A percentile compares a stretch with the other conserved stretches of the same genome.
phyloP scores from a whole-genome alignment of 768 basidiomycete species.

The Harrya chromipes region DNA sequence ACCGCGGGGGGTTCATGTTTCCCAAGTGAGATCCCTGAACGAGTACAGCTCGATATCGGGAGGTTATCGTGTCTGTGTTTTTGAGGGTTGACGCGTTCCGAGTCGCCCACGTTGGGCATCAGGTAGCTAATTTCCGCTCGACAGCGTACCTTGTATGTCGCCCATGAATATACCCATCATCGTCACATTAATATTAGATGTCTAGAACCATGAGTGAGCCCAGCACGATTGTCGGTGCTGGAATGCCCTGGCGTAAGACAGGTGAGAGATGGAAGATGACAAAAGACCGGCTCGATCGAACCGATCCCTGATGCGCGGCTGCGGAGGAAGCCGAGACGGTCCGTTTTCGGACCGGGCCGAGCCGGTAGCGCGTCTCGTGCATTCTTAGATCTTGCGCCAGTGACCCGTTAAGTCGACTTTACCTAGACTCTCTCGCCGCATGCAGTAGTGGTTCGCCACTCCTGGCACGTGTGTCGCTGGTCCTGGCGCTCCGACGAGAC shows the following conservation, averaged over 20 bases:
- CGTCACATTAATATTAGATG: background rate
- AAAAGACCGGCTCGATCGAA: no score
- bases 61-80: no score
- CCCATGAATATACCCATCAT: background rate
- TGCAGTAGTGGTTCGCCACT: no score
- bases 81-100: background rate
- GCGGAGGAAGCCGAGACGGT: background rate
- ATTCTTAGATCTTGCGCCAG: background rate
- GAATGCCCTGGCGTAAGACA: background rate
- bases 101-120: background rate
- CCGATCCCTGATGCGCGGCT: no score
- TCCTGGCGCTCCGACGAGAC: no score
- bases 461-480: no score
- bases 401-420: no score
- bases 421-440: no score
- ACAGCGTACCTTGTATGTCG: background rate
- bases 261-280: background rate
- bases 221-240: background rate
- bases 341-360: background rate
- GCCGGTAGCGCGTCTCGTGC: background rate
- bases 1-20: background rate
- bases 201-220: background rate
- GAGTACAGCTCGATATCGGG: no score
- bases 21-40: no score
- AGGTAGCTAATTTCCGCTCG: slow-evolving; percentile 1